These are phyloP conservation scores for Oligophagozyma castellii DNA, from an alignment of 1,139 yeast genomes.

Conservation along the genomic window DNA sequence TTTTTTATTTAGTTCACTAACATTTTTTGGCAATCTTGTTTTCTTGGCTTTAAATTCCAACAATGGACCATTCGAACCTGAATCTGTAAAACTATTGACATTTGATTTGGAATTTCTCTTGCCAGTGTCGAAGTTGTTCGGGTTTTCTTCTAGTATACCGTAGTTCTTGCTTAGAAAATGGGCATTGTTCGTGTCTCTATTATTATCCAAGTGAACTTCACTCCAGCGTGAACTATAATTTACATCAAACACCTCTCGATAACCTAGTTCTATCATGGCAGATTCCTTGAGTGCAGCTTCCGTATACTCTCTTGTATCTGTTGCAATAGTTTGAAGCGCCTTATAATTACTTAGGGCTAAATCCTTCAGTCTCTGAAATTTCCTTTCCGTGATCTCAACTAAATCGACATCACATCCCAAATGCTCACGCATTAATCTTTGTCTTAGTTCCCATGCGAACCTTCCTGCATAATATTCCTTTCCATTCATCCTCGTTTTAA, in stretches of 20 bases:
- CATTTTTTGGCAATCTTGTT: not conserved
- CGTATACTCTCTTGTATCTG: not conserved
- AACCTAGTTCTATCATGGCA: slow-evolving; percentile 62
- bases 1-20: slow-evolving; percentile 19
- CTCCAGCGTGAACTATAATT: slow-evolving; percentile 36
- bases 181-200: not conserved
- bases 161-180: slow-evolving; percentile 5
- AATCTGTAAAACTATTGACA: not conserved
- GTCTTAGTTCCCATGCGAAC: slow-evolving; percentile 80
- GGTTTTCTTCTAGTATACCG: slow-evolving; percentile 14
- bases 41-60: not conserved
- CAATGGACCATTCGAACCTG: not conserved
- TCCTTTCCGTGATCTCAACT: slow-evolving; percentile 70
- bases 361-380: slow-evolving; percentile 46
- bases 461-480: slow-evolving; percentile 66
- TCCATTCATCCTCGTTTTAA: slow-evolving; percentile 71
- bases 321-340: slow-evolving; percentile 11
- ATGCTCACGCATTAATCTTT: slow-evolving; percentile 93
- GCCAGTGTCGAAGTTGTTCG: slow-evolving; percentile 1
- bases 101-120: not conserved
- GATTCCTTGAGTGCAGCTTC: slow-evolving; percentile 29
- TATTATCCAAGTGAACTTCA: slow-evolving; percentile 6
- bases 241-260: slow-evolving; percentile 46
- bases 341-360: slow-evolving; percentile 33
- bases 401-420: slow-evolving; percentile 86